These are phyloP conservation scores for Suhomyces maxii DNA, from an alignment of 1,139 yeast species.

Conservation along the genomic window DNA sequence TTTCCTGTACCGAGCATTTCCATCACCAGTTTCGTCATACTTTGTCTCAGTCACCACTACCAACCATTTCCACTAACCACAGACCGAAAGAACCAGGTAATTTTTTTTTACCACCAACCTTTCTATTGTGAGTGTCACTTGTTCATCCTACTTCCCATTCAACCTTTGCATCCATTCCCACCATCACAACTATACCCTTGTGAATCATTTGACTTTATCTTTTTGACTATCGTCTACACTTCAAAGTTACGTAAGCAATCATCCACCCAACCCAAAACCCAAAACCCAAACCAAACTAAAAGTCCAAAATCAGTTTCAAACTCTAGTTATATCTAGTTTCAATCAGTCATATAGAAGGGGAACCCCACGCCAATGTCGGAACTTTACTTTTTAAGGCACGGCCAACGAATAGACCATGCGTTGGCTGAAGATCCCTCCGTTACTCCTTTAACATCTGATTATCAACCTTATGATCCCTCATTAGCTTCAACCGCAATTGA, in stretches of 20 bases:
- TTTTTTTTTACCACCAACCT: too few species aligned
- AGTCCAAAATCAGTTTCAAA: too few species aligned
- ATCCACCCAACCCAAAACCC: neutral
- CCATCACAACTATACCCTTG: neutral
- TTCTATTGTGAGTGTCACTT: too few species aligned
- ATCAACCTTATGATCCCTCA: slow-evolving; percentile 43
- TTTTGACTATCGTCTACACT: neutral
- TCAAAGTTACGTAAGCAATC: neutral
- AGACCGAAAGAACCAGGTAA: too few species aligned
- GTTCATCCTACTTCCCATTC: too few species aligned
- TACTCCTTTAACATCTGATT: slow-evolving; percentile 30
- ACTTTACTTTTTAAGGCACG: slow-evolving; percentile 49
- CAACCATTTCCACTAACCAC: too few species aligned
- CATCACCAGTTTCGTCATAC: too few species aligned
- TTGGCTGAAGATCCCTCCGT: slow-evolving; percentile 26
- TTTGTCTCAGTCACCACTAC: too few species aligned
- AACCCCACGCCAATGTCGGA: slow-evolving; percentile 29
- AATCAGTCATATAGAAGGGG: too few species aligned
- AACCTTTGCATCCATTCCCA: neutral
- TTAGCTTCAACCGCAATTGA: slow-evolving; percentile 30
- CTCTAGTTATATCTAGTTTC: too few species aligned
- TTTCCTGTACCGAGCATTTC: too few species aligned
- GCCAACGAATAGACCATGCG: slow-evolving; percentile 46
- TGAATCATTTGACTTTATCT: neutral
- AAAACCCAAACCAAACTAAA: too few species aligned